Conservation (phyloP, 2,329 filamentous ascomycete species). For the Fusarium sp. region DNA sequence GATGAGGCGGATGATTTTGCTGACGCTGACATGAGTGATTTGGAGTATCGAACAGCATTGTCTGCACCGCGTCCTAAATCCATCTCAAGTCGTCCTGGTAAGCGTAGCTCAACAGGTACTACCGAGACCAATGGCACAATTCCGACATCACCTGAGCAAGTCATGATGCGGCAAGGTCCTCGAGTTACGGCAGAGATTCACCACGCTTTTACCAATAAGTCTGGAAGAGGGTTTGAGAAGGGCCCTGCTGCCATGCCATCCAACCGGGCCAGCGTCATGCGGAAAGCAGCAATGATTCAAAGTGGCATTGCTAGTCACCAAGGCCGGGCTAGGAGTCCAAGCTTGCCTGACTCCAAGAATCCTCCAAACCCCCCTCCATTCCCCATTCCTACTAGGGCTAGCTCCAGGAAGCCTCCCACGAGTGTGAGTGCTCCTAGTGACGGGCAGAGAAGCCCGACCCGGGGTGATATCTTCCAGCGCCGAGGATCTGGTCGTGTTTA, state of each 20-base stretch:
- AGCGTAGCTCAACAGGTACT: conserved; percentile 52
- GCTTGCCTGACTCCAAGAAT: conserved; percentile 64
- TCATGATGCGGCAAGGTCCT: conserved; percentile 43
- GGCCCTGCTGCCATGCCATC: conserved; percentile 48
- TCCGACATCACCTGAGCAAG: conserved; percentile 56
- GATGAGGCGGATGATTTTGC: conserved; percentile 71
- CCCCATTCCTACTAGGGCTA: conserved; percentile 88
- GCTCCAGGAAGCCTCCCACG: conserved; percentile 77
- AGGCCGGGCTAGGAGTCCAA: conserved; percentile 71
- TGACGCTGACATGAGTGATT: conserved; percentile 70
- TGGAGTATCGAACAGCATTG: conserved; percentile 72
- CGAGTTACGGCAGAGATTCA: conserved; percentile 54
- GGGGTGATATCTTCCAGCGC: conserved; percentile 64
- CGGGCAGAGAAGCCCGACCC: conserved; percentile 79
- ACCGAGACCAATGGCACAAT: conserved; percentile 46
- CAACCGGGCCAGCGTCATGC: conserved; percentile 69
- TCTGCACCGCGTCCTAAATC: conserved; percentile 67
- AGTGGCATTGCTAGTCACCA: conserved; percentile 77
- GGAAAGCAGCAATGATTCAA: conserved; percentile 81
- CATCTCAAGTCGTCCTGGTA: conserved; percentile 50
- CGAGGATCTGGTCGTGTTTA: conserved; percentile 59
- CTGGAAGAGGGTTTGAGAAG: conserved; percentile 52
- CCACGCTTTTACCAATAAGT: conserved; percentile 54
- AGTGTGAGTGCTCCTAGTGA: conserved; percentile 74
- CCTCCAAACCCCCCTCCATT: conserved; percentile 91